phyloP scores from a whole-genome alignment of 2,329 filamentous ascomycete genomes.

The Verticillium longisporum region DNA sequence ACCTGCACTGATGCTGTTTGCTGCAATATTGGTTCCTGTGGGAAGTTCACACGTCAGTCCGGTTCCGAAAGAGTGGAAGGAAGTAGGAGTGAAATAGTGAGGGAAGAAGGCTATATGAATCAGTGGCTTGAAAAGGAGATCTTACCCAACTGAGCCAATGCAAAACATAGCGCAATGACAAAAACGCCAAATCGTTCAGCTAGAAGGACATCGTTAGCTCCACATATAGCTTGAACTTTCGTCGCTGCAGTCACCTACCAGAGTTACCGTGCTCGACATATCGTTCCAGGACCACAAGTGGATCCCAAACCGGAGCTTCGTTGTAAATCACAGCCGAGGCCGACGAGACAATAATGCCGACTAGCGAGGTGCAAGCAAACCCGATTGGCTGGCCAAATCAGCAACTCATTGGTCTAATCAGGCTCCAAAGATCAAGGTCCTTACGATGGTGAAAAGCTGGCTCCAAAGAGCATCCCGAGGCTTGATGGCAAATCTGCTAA shows the following conservation, averaged over 20 bases:
- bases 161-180: constrained; percentile 62
- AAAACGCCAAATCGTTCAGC: constrained; percentile 74
- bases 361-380: constrained; percentile 76
- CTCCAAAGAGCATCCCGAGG: constrained; percentile 74
- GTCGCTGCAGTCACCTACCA: too few relatives aligned
- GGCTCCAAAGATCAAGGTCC: too few relatives aligned
- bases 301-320: constrained; percentile 64
- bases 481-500: constrained; percentile 73
- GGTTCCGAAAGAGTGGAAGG: too few relatives aligned
- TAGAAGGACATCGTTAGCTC: too few relatives aligned
- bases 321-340: constrained; percentile 64
- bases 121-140: neutral
- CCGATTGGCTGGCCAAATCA: constrained; percentile 41
- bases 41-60: too few relatives aligned
- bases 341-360: constrained; percentile 72
- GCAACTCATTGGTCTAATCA: neutral
- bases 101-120: too few relatives aligned
- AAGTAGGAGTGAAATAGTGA: too few relatives aligned
- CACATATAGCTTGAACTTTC: too few relatives aligned
- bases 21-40: constrained; percentile 86
- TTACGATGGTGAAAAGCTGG: constrained; percentile 62
- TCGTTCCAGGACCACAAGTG: constrained; percentile 56
- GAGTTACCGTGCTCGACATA: constrained; percentile 66
- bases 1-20: constrained; percentile 77
- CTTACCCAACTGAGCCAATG: constrained; percentile 67